Conservation (phyloP, 2,329 filamentous ascomycete genomes). For the Eutypella sp. region DNA sequence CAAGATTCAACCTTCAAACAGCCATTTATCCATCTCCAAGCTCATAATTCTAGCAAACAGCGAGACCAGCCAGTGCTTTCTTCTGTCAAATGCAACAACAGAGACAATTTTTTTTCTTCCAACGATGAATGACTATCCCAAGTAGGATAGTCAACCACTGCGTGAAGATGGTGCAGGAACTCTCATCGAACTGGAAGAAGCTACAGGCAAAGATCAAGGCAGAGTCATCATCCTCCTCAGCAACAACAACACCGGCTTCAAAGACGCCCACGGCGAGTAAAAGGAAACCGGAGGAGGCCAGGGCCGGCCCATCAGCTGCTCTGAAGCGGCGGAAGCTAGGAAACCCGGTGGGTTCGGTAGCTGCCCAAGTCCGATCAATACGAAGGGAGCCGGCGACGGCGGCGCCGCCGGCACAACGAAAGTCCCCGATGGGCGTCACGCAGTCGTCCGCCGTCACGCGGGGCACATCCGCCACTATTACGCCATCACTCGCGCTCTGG, state of each 20-base stretch:
- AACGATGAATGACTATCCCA: too few relatives aligned
- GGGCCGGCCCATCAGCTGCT: constrained; percentile 12
- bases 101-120: too few relatives aligned
- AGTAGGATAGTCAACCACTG: too few relatives aligned
- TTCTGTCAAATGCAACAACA: too few relatives aligned
- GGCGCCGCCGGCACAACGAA: too few relatives aligned
- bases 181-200: constrained; percentile 75
- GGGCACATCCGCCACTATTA: constrained; percentile 34
- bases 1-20: too few relatives aligned
- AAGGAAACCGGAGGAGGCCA: constrained; percentile 33
- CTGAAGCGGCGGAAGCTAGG: constrained; percentile 19
- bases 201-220: constrained; percentile 59
- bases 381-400: too few relatives aligned
- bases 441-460: constrained; percentile 43
- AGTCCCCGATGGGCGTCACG: constrained; percentile 59
- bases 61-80: too few relatives aligned
- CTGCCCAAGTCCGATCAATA: too few relatives aligned
- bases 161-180: constrained; percentile 39
- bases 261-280: constrained; percentile 36
- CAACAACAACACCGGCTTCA: constrained; percentile 5
- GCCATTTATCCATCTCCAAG: too few relatives aligned
- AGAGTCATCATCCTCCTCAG: constrained; percentile 30
- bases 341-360: constrained; percentile 19
- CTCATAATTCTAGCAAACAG: too few relatives aligned
- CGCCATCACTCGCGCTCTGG: constrained; percentile 55